Evolutionary conservation across 257 asterid genomes (phyloP), one percentile per base, ranked within the genome.

Genomic region (Gentiana dahurica): DNA sequence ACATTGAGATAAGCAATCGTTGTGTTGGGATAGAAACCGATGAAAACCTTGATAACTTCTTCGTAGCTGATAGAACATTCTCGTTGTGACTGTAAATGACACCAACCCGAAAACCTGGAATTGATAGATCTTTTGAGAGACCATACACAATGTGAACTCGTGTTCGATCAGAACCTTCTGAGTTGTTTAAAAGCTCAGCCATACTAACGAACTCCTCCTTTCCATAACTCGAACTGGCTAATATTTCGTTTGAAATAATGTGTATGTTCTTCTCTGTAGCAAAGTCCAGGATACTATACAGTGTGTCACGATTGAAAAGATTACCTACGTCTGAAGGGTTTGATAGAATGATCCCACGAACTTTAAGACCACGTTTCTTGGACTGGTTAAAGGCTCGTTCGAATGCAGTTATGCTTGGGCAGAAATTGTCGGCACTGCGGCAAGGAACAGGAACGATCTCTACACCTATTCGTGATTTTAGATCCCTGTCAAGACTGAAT

Each of bases 401-500:
- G 45, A 83, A 78, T 15, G 87, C 71, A 36, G 73, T 63, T 24
- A 63, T 67, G 48, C 78, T 80, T 43, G 81, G 67, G 58, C 66
- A 71, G 75, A 83, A 83, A 69, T 73, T 69, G 70, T 83, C 92
- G 51, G 87, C 70, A 60, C 92, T 83, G 36, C 92, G 81, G 68
- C 87, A 83, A 44, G 85, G 87, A 60, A 83, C 75, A 10, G 87
- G 85, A 62, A 83, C 57, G 62, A 80, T 77, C 60, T 83, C 92
- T 39, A 76, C 87, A 38, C 85, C 81, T 3, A 73, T 77, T 54
- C 87, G 80, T 81, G 79, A 83, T 68, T 75, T 83, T 48, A 83
- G 61, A 64, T 83, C 87, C 68, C 79, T 66, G 59, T 77, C 92
- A 61, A 83, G 88, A 65, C 92, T 83, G 81, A 57, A 57, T 83